Conservation (phyloP, 2,329 filamentous ascomycete genomes). For the Sordariomycetes sp. region DNA sequence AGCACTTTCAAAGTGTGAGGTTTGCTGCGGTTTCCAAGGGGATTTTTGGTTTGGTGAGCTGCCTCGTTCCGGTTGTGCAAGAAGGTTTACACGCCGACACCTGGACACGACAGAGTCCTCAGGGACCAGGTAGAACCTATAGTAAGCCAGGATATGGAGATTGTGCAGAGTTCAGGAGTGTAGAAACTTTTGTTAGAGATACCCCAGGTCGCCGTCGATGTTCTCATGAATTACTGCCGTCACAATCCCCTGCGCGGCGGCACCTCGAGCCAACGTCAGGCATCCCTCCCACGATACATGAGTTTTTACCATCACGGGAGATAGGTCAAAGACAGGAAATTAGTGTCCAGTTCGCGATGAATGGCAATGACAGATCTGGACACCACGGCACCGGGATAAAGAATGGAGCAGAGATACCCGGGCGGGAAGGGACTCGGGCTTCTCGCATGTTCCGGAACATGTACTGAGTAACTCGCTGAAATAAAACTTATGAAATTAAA, state of each 20-base stretch:
- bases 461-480: no score
- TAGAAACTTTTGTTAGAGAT: neutral
- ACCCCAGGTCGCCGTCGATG: neutral
- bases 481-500: no score
- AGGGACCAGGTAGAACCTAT: neutral
- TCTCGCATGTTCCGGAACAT: no score
- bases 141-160: neutral
- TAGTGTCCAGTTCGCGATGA: no score
- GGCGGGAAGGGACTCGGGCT: no score
- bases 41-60: neutral
- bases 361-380: no score
- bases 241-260: neutral
- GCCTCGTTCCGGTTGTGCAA: neutral
- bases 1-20: neutral
- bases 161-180: neutral
- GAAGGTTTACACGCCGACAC: neutral
- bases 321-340: no score
- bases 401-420: no score
- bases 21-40: neutral
- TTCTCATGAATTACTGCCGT: neutral
- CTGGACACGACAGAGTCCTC: neutral
- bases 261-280: no score
- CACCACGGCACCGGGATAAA: no score
- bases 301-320: no score
- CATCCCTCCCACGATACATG: no score